These are phyloP conservation scores for Hypoxylon sp. DNA, from an alignment of 2,329 filamentous ascomycete genomes.

Conservation along the genomic window DNA sequence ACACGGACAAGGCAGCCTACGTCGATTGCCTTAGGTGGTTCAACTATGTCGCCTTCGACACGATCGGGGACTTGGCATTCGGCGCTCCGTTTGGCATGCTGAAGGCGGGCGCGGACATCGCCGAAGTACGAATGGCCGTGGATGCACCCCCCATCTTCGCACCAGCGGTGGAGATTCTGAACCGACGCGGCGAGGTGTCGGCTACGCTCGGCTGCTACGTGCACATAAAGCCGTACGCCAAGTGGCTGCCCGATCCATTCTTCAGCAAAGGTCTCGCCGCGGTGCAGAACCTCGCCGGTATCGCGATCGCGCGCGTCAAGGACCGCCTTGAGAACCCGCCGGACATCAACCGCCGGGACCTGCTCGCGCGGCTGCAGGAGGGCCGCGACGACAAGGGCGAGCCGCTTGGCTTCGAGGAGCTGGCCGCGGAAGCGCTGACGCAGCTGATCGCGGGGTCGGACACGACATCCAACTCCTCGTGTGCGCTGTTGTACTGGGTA, in stretches of 20 bases:
- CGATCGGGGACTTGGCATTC: conserved; percentile 72
- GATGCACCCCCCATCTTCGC: conserved; percentile 74
- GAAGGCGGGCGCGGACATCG: conserved; percentile 77
- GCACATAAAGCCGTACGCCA: conserved; percentile 80
- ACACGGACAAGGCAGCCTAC: conserved; percentile 66
- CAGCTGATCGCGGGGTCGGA: conserved; percentile 86
- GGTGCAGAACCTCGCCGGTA: conserved; percentile 84
- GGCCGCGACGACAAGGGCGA: conserved; percentile 83
- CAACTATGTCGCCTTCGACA: conserved; percentile 72
- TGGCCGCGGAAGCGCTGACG: conserved; percentile 89
- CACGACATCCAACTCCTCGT: conserved; percentile 83
- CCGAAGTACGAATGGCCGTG: conserved; percentile 75
- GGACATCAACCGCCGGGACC: conserved; percentile 76
- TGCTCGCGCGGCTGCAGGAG: conserved; percentile 86
- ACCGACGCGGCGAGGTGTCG: conserved; percentile 87
- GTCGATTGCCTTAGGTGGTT: conserved; percentile 85
- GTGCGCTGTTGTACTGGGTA: conserved; percentile 84
- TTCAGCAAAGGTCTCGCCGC: conserved; percentile 80
- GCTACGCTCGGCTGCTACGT: conserved; percentile 82
- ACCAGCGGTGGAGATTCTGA: conserved; percentile 87
- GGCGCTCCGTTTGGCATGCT: conserved; percentile 88
- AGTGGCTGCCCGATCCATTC: conserved; percentile 84
- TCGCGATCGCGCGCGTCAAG: conserved; percentile 85
- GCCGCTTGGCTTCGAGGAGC: conserved; percentile 79
- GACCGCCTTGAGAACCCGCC: conserved; percentile 77